Evolutionary conservation across 1,284 basidiomycete species (phyloP).

Genomic region (Irpex rosettiformis): DNA sequence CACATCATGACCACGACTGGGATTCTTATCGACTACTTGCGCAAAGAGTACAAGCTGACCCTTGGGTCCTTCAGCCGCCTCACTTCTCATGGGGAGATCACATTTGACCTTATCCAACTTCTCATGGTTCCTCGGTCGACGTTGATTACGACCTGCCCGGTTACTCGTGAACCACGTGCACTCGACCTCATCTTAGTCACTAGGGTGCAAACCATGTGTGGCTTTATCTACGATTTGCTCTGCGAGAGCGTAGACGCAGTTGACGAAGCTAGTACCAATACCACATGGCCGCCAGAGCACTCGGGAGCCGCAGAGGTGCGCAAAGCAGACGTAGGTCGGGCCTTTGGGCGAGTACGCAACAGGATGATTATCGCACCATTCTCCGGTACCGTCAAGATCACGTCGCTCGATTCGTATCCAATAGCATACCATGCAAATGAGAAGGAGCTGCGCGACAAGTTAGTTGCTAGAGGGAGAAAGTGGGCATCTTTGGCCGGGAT

Average conservation of each 20-base stretch:
- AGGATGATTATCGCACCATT: constrained; percentile 37
- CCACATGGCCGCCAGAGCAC: constrained; percentile 8
- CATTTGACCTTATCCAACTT: constrained; percentile 49
- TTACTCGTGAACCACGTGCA: constrained; percentile 46
- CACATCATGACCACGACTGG: constrained; percentile 39
- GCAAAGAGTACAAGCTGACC: constrained; percentile 44
- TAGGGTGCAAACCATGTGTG: constrained; percentile 26
- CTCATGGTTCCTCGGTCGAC: constrained; percentile 48
- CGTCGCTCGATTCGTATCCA: constrained; percentile 46
- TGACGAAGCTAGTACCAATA: constrained; percentile 23
- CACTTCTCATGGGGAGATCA: constrained; percentile 49
- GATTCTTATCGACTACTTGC: constrained; percentile 44
- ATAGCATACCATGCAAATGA: constrained; percentile 43
- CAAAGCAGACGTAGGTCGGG: constrained; percentile 12
- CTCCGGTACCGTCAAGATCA: constrained; percentile 47
- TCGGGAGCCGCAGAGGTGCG: constrained; percentile 12
- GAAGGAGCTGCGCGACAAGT: constrained; percentile 31
- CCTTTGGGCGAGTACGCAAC: constrained; percentile 38
- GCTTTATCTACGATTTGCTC: constrained; percentile 35
- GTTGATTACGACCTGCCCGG: constrained; percentile 44
- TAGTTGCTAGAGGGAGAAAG: constrained; percentile 47
- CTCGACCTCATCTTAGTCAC: constrained; percentile 38
- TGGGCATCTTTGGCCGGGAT: constrained; percentile 48
- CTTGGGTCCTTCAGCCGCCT: constrained; percentile 42
- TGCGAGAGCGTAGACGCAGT: constrained; percentile 48